Evolutionary conservation across 2,329 filamentous ascomycete genomes (phyloP), one percentile per base, ranked within the genome.

Genomic region (Coleophoma cylindrospora): DNA sequence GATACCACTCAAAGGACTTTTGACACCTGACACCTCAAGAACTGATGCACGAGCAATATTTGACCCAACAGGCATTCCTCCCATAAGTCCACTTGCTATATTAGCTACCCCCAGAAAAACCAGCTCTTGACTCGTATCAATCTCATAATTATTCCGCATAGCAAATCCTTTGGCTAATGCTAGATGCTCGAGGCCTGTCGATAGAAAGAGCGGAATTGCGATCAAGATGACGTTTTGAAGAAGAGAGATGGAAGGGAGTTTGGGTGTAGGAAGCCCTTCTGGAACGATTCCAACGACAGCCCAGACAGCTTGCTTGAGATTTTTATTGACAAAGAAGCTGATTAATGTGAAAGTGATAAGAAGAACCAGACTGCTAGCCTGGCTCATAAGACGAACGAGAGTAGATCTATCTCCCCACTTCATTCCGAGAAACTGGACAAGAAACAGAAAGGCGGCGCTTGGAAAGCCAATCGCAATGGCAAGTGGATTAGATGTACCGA

Each of bases 331-430:
- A 2, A 74, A 74, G 52, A 83, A 51, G 91, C 96, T 36, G 80
- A 83, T 61, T 96, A 96, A 64, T 82, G 96, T 15, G 86, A 91
- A 2, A 91, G 91, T n/a, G 90, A 96, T 65, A 95, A 91, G 1
- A 89, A 96, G 71, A 95, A 87, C 61, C 88, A 89, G 4, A 79
- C 96, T 10, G 96, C 96, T 63, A 91, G 91, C 48, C 91, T 91
- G 60, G 96, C 76, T 74, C 8, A 83, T 61, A 34, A 83, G 73
- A 72, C 79, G 81, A 56, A 84, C 67, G 19, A 73, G 60, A 57
- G 76, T 79, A 67, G 75, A 76, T 62, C 74, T 76, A 54, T 73
- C 75, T 10, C 79, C 79, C 75, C 77, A 84, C 43, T 69, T 72
- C 63, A 78, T 76, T 9, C 37, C 43, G n/a, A 47, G n/a, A 14